These are phyloP conservation scores for Rhododendron henanense DNA, from an alignment of 148 eudicot genomes.

Conservation along the genomic window DNA sequence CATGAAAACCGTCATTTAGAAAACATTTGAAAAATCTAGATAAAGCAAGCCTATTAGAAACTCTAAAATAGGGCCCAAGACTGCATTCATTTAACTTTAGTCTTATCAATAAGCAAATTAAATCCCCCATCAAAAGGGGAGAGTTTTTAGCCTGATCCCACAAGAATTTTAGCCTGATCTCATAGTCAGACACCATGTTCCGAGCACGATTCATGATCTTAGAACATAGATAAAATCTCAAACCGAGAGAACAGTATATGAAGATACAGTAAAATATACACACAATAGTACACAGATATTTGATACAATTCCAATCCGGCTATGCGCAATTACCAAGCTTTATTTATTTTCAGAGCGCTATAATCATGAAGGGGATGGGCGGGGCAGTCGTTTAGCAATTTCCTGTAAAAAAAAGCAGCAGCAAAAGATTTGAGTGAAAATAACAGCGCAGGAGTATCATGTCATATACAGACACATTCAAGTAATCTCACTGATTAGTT, in stretches of 20 bases:
- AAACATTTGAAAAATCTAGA: too few species aligned
- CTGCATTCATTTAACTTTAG: too few species aligned
- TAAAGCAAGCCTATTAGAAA: too few species aligned
- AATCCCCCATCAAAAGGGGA: not conserved
- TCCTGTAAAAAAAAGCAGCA: constrained; percentile 25
- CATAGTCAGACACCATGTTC: not conserved
- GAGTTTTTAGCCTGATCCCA: not conserved
- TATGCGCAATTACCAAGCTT: not conserved
- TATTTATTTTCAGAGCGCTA: not conserved
- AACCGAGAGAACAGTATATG: not conserved
- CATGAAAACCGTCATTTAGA: too few species aligned
- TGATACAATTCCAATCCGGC: not conserved
- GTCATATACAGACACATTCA: not conserved
- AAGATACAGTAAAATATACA: not conserved
- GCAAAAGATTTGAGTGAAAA: not conserved
- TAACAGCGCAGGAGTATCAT: not conserved
- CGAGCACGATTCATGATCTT: not conserved
- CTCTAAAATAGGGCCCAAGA: too few species aligned
- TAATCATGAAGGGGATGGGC: constrained; percentile 39
- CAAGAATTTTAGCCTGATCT: not conserved
- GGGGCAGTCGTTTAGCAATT: constrained; percentile 53
- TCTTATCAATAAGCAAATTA: not conserved
- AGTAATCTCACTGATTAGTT: not conserved
- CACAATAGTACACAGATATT: not conserved
- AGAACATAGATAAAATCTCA: not conserved